A percentile compares a stretch with the other conserved stretches of the same genome.
Conservation (phyloP, 768 basidiomycete species). For the Termitomyces sp. region DNA sequence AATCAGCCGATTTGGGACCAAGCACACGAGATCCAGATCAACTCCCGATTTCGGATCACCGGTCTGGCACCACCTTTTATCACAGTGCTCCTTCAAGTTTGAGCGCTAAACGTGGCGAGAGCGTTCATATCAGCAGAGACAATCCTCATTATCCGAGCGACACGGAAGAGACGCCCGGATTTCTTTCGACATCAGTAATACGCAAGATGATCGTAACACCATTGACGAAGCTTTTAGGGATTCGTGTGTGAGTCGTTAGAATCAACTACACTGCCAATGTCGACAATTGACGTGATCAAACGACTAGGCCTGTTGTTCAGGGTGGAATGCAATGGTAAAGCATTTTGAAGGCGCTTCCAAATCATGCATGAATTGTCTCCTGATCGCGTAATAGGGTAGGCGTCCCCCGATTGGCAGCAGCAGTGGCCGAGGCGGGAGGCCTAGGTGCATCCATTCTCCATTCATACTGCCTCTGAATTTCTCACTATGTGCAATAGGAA, state of each 20-base stretch:
- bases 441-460: slow-evolving; percentile 42
- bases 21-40: too few relatives aligned
- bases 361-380: neutral
- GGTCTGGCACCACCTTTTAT: too few relatives aligned
- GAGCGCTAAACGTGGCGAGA: too few relatives aligned
- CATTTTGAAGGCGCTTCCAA: slow-evolving; percentile 1
- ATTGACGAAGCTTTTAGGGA: slow-evolving; percentile 32
- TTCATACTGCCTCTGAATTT: neutral
- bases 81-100: too few relatives aligned
- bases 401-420: slow-evolving; percentile 64
- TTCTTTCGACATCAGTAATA: slow-evolving; percentile 4
- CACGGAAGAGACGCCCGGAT: neutral
- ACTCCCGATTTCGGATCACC: too few relatives aligned
- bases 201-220: slow-evolving; percentile 41
- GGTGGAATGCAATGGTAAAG: slow-evolving; percentile 87
- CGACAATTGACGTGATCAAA: neutral
- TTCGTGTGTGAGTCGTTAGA: slow-evolving; percentile 3
- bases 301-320: slow-evolving; percentile 67
- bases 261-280: neutral
- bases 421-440: slow-evolving; percentile 80
- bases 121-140: too few relatives aligned
- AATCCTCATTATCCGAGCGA: neutral
- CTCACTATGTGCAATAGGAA: slow-evolving; percentile 34
- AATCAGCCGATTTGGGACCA: too few relatives aligned
- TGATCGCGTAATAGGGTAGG: slow-evolving; percentile 61